These are phyloP conservation scores for Candida golubevii DNA, from an alignment of 805 yeast species.

Conservation along the genomic window DNA sequence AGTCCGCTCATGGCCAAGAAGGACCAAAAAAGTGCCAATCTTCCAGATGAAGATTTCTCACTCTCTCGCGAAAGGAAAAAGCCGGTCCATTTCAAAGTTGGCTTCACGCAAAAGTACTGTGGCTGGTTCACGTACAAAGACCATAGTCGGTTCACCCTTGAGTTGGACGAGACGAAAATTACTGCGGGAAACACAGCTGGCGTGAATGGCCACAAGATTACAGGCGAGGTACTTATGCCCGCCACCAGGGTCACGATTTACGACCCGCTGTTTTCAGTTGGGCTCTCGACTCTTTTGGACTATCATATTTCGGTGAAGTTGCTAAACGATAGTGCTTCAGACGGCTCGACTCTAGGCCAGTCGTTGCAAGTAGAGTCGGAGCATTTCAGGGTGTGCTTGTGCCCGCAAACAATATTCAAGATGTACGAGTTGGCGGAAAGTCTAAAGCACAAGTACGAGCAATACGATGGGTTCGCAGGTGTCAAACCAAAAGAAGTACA, in stretches of 20 bases:
- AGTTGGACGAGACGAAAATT: constrained; percentile 28
- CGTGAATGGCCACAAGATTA: constrained; percentile 1
- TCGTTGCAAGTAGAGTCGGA: constrained; percentile 56
- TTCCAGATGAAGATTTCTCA: background rate
- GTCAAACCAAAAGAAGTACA: background rate
- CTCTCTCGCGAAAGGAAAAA: background rate
- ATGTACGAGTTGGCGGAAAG: constrained; percentile 33
- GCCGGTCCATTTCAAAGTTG: constrained; percentile 21
- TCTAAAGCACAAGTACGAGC: constrained; percentile 3
- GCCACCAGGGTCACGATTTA: constrained; percentile 38
- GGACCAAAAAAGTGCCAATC: background rate
- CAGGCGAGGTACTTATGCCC: constrained; percentile 41
- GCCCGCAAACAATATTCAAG: constrained; percentile 46
- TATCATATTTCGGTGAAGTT: constrained; percentile 43
- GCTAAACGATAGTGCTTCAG: constrained; percentile 27
- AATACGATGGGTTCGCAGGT: background rate
- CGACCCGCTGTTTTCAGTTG: constrained; percentile 36
- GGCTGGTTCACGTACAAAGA: constrained; percentile 33
- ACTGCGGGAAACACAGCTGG: constrained; percentile 20
- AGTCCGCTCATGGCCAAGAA: background rate
- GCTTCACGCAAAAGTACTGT: constrained; percentile 30
- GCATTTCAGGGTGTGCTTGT: constrained; percentile 53
- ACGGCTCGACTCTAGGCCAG: constrained; percentile 25
- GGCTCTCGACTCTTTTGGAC: constrained; percentile 41
- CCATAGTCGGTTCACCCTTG: constrained; percentile 31